Percentiles rank a stretch among this genome's conserved stretches.
These are phyloP conservation scores for Plasmodium gonderi DNA, from an alignment of 169 alveolate genomes.

Conservation along the genomic window DNA sequence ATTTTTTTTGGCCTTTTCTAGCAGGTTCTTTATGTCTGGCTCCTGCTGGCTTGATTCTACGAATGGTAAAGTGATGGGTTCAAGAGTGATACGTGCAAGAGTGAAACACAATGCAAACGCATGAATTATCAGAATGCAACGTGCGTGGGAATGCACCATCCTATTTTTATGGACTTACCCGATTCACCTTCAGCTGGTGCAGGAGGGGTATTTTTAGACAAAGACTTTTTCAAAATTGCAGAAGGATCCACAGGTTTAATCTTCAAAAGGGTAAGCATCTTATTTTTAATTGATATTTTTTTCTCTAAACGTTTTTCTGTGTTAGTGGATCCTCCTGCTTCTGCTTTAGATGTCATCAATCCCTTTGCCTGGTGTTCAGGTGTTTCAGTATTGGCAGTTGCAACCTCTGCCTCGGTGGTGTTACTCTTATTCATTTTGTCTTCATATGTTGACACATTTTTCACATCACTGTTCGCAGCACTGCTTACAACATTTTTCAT, in stretches of 20 bases:
- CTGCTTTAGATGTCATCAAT: background rate
- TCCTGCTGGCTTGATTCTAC: constrained; percentile 24
- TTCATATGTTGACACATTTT: no score
- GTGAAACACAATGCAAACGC: background rate
- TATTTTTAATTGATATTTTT: constrained; percentile 76
- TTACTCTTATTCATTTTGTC: no score
- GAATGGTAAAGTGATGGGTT: background rate
- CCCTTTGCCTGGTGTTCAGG: no score
- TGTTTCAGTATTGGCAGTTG: background rate
- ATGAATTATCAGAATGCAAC: background rate
- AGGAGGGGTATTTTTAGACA: background rate
- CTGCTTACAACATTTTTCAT: no score
- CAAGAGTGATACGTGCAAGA: background rate
- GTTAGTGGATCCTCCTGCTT: constrained; percentile 29
- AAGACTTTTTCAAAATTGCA: background rate
- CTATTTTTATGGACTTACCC: background rate
- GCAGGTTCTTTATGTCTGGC: background rate
- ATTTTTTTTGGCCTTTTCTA: constrained; percentile 36
- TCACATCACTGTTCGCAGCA: no score
- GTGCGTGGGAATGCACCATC: background rate
- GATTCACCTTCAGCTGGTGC: background rate
- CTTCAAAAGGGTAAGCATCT: constrained; percentile 58
- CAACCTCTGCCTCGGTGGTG: no score
- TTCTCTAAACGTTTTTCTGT: constrained; percentile 33
- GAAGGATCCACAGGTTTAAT: constrained; percentile 3